A percentile compares a stretch with the other conserved stretches of the same genome.
phyloP scores from a whole-genome alignment of 1,284 basidiomycete genomes.

The Schizophyllum commune region DNA sequence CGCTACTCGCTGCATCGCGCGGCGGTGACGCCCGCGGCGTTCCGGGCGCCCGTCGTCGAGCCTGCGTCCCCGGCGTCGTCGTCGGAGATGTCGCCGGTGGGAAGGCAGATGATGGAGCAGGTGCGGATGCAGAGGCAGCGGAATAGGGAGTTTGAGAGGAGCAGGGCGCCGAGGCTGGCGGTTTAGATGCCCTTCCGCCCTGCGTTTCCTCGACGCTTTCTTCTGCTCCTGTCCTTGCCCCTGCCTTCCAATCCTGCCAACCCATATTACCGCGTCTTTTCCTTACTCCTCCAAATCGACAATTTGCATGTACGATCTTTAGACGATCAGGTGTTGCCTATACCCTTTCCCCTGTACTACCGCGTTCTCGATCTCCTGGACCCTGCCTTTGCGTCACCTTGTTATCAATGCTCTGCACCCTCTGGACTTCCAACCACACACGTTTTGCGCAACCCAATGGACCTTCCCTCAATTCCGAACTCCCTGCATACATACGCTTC shows the following conservation, averaged over 20 bases:
- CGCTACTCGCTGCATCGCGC: slow-evolving; percentile 25
- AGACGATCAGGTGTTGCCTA: not conserved
- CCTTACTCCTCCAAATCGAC: not conserved
- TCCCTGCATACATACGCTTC: no score
- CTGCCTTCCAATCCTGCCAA: not conserved
- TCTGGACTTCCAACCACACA: not conserved
- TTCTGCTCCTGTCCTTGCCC: no score
- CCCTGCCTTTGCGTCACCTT: not conserved
- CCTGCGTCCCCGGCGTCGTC: slow-evolving; percentile 60
- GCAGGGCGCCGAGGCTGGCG: not conserved
- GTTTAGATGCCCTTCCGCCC: not conserved
- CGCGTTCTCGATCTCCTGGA: not conserved
- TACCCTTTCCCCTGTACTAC: not conserved
- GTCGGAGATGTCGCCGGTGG: slow-evolving; percentile 62
- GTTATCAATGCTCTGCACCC: not conserved
- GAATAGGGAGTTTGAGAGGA: slow-evolving; percentile 30
- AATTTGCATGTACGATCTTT: not conserved
- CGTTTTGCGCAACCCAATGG: not conserved
- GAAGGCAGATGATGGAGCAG: slow-evolving; percentile 57
- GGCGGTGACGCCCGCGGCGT: slow-evolving; percentile 27
- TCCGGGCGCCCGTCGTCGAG: slow-evolving; percentile 20
- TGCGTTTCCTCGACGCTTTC: not conserved
- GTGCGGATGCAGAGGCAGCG: slow-evolving; percentile 47
- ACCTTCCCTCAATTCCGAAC: not conserved
- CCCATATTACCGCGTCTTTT: not conserved